Evolutionary conservation across 768 basidiomycete species (phyloP), one percentile per base, ranked within the genome.

Genomic region (Xanthoconium stramineum): DNA sequence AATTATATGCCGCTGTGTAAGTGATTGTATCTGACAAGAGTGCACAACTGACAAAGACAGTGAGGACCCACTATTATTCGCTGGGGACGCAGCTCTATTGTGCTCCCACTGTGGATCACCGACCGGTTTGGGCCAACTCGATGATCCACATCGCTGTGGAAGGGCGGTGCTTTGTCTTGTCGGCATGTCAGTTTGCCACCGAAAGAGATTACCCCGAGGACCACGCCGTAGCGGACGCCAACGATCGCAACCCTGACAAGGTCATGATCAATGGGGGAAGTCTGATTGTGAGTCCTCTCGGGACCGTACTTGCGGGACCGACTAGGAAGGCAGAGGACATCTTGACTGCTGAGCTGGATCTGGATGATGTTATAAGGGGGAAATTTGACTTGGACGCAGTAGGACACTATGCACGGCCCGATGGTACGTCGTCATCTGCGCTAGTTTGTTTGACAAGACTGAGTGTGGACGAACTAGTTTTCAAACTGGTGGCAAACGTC

Each of bases 81-180:
- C 70, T 78, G 42, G 82, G 83, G 12, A 82, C 80, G 2, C 78
- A 85, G 61, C 70, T 87, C 14, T 84, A 85, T 65, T 85, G 83
- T 62, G 85, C 82, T 0, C 84, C 85, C 1, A 87, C 86, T 1
- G 84, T 86, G 20, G 86, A 87, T 59, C 73, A 77, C 6, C 75
- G 85, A 3, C 76, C 78, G 3, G 72, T 65, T 10, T 88, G 85
- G 86, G 75, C 75, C 59, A 69, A 72, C 54, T 79, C 81, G 1
- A 85, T 86, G 83, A 62, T 70, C 28, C 84, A 85, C 61, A 83
- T 88, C 47, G 85, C 86, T 1, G 69, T 83, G 36, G 86, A 88
- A 65, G 86, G 86, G 11, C 78, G 86, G 28, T 85, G 84, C 69
- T 85, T 86, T 67, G 86, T 88, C 48, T 72, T 88, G 28, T 78